Evolutionary conservation across 2,329 filamentous ascomycete species (phyloP), one percentile per base, ranked within the genome.

Genomic region (Fusarium virguliforme): DNA sequence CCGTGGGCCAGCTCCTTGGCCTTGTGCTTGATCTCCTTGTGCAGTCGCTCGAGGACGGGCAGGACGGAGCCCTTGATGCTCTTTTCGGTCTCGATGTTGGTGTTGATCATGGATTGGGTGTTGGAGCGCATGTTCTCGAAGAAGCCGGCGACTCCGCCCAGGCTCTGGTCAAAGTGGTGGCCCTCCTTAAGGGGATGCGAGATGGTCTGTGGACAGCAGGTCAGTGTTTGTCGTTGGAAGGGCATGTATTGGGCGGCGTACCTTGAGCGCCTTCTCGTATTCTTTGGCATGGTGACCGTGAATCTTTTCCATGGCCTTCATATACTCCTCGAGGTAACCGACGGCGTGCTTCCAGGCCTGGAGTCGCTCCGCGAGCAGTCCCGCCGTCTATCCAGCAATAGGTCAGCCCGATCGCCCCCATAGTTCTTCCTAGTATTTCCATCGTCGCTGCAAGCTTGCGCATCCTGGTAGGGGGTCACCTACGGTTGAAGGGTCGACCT

Each of bases 1-100:
- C 95, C 95, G 68, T 90, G 87, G 46, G 89, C 87, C 55, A 99
- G 88, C 82, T 98, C 95, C 85, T 98, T 98, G 70, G 89, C 87
- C 85, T 98, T 98, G 84, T 92, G 91, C 88, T 98, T 99, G 86
- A 99, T 96, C 81, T 98, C 96, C 80, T 94, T 91, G 84, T 98
- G 95, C 54, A 99, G 86, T 58, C 94, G 92, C 76, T 97, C 94
- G 78, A 99, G 91, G 70, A 95, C 91, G 38, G 95, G 96, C 22
- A 97, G 86, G 32, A 98, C 92, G 13, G 91, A 91, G 65, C 91
- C 91, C 83, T 95, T 97, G 73, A 99, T 87, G 74, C 90, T 93
- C 85, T 96, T 96, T 75, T 96, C 94, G 6, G 95, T 97, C 81
- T 98, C 95, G 75, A 91, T 84, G 81, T 98, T 95, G 78, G 93